Evolutionary conservation across 495 filamentous ascomycete species (phyloP).

Genomic region (Sporormia fimetaria): DNA sequence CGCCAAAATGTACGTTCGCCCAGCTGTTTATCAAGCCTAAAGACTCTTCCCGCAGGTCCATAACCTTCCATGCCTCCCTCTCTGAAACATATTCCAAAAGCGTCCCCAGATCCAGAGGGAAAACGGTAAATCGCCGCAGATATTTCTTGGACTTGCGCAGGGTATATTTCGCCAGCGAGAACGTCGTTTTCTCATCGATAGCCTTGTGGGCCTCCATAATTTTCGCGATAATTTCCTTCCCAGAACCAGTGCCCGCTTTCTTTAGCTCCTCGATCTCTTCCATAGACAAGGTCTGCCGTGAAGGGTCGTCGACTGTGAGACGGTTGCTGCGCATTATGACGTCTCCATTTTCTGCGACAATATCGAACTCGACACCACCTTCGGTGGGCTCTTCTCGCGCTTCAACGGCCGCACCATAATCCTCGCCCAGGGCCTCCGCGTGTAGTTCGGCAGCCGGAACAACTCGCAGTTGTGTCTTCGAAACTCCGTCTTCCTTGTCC

Average conservation of each 20-base stretch:
- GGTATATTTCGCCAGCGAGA: constrained; percentile 89
- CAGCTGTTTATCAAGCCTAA: constrained; percentile 59
- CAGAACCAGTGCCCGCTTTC: constrained; percentile 59
- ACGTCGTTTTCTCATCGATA: constrained; percentile 86
- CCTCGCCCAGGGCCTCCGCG: constrained; percentile 57
- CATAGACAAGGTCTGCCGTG: constrained; percentile 68
- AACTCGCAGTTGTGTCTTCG: constrained; percentile 53
- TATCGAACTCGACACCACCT: constrained; percentile 39
- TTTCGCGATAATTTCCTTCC: constrained; percentile 79
- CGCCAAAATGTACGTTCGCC: constrained; percentile 50
- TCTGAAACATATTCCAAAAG: constrained; percentile 61
- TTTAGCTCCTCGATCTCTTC: constrained; percentile 90
- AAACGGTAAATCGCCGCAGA: constrained; percentile 68
- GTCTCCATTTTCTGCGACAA: constrained; percentile 43
- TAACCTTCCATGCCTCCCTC: constrained; percentile 63
- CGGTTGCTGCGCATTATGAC: constrained; percentile 67
- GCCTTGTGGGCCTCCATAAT: constrained; percentile 73
- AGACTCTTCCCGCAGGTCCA: constrained; percentile 83
- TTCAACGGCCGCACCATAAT: constrained; percentile 36
- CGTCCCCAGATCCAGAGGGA: constrained; percentile 67
- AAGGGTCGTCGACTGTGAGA: constrained; percentile 66
- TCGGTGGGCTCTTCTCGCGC: constrained; percentile 39
- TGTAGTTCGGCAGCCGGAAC: constrained; percentile 76
- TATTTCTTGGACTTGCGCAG: constrained; percentile 90
- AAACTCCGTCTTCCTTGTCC: constrained; percentile 49